A percentile compares a stretch with the other conserved stretches of the same genome.
phyloP scores from a whole-genome alignment of 139 green algal species.

The Chlamydomonas sp. region DNA sequence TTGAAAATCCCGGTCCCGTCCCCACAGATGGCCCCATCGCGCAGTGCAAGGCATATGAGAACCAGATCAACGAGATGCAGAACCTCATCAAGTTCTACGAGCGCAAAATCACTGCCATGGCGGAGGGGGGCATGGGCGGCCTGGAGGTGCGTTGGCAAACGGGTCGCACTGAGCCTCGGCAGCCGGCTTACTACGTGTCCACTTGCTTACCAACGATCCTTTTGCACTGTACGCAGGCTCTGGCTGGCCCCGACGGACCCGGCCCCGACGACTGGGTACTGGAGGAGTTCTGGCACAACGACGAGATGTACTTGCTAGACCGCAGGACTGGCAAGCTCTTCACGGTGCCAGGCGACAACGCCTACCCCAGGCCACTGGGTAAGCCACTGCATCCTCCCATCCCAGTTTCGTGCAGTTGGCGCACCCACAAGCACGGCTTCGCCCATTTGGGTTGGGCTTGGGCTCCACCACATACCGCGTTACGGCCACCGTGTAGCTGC shows the following conservation, averaged over 20 bases:
- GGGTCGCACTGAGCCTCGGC: neutral
- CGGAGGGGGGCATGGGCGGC: neutral
- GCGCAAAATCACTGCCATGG: conserved; percentile 42
- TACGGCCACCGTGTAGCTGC: too few species aligned
- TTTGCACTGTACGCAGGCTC: conserved; percentile 3
- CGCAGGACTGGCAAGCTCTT: conserved; percentile 54
- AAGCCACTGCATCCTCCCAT: neutral
- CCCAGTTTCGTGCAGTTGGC: too few species aligned
- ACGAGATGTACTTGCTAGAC: conserved; percentile 60
- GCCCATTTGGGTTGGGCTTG: too few species aligned
- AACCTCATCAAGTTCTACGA: conserved; percentile 63
- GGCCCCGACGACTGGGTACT: conserved; percentile 57
- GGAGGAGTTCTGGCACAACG: conserved; percentile 56
- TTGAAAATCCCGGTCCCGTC: neutral
- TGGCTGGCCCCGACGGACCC: neutral
- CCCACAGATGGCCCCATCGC: conserved; percentile 24
- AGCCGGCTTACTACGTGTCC: neutral
- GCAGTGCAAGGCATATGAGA: conserved; percentile 39
- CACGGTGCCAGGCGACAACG: conserved; percentile 48
- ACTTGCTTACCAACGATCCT: too few species aligned
- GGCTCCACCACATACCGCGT: too few species aligned
- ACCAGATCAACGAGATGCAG: conserved; percentile 55
- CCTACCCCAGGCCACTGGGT: conserved; percentile 56
- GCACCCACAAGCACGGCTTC: too few species aligned
- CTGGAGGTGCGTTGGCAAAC: neutral